A percentile compares a stretch with the other conserved stretches of the same genome.
Evolutionary conservation across 805 yeast species (phyloP).

Genomic region (Suhomyces prunicola): DNA sequence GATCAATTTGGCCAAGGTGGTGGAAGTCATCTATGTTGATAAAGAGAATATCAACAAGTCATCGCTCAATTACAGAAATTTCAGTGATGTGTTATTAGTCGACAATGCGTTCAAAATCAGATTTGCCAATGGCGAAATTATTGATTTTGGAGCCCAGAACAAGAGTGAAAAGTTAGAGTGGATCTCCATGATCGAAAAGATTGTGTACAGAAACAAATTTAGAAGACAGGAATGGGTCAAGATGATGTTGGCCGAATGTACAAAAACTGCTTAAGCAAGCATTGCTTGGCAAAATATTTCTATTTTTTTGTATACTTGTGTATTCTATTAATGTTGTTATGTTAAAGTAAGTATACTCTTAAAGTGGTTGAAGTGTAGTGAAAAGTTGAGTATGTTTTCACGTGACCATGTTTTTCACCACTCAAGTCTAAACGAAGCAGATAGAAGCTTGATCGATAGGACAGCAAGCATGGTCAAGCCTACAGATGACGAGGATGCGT

Average conservation of each 20-base stretch:
- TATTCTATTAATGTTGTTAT: slow-evolving; percentile 5
- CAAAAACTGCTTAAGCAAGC: background rate
- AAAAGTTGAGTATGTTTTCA: background rate
- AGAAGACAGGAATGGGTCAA: slow-evolving; percentile 63
- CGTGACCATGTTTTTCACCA: background rate
- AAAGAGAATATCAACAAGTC: slow-evolving; percentile 29
- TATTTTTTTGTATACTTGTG: slow-evolving; percentile 2
- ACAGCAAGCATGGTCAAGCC: slow-evolving; percentile 8
- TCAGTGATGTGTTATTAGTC: slow-evolving; percentile 67
- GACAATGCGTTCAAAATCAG: slow-evolving; percentile 72
- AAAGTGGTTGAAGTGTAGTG: background rate
- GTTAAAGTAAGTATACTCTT: background rate
- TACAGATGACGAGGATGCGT: slow-evolving; percentile 66
- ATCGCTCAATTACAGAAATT: slow-evolving; percentile 48
- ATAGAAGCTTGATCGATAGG: background rate
- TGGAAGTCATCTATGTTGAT: slow-evolving; percentile 46
- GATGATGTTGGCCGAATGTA: slow-evolving; percentile 31
- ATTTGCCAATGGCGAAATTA: slow-evolving; percentile 77
- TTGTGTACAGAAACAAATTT: slow-evolving; percentile 53
- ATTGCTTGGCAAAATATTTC: background rate
- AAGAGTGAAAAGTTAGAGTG: slow-evolving; percentile 58
- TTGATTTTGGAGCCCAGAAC: slow-evolving; percentile 83
- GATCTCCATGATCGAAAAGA: slow-evolving; percentile 57
- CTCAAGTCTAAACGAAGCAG: background rate
- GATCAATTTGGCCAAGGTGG: slow-evolving; percentile 70